Conservation (phyloP, 371 early-diverging fungal genomes). For the Nematocida ironsii region DNA sequence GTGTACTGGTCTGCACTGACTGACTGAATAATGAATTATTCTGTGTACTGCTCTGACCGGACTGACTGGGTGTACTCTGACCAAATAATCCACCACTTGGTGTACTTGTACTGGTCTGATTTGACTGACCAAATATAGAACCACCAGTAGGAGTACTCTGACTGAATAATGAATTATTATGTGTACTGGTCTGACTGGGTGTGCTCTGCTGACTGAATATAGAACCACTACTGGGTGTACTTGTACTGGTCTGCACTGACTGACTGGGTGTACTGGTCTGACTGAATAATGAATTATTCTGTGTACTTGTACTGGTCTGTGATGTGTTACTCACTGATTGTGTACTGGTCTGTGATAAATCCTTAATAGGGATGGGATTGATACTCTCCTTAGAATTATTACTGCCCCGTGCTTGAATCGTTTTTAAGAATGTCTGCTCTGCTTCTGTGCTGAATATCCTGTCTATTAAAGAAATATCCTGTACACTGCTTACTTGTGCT, state of each 20-base stretch:
- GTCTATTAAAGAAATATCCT: background rate
- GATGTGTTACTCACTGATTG: too few relatives aligned
- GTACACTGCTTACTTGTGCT: background rate
- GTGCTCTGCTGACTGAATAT: background rate
- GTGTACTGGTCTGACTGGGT: background rate
- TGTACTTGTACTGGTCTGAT: background rate
- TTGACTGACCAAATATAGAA: background rate
- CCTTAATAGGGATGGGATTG: too few relatives aligned
- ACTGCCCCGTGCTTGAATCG: background rate
- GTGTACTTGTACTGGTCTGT: background rate
- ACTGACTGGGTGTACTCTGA: too few relatives aligned
- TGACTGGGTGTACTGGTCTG: background rate
- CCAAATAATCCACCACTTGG: too few relatives aligned
- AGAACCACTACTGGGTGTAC: background rate
- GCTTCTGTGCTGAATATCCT: background rate
- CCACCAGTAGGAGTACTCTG: background rate
- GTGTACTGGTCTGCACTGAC: too few relatives aligned
- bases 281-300: background rate
- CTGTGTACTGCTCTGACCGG: too few relatives aligned
- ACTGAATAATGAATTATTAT: background rate
- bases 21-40: too few relatives aligned
- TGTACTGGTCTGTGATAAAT: too few relatives aligned
- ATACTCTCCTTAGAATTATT: background rate
- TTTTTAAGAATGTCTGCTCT: background rate
- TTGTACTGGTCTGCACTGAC: background rate